A percentile compares a stretch with the other conserved stretches of the same genome.
phyloP scores from a whole-genome alignment of 306 rosid genomes.

The Potentilla sterilis region DNA sequence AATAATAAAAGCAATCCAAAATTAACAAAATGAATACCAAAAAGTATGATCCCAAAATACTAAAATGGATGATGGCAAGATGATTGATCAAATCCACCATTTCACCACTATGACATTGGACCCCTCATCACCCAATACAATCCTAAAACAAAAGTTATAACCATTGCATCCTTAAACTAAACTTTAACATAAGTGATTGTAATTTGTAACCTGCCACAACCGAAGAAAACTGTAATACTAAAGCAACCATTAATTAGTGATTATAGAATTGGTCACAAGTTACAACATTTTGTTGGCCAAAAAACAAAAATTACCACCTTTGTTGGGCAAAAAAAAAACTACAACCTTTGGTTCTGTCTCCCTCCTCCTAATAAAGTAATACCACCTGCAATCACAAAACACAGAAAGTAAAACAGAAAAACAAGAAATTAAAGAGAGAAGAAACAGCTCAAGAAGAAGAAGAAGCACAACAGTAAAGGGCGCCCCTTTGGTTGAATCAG shows the following conservation, averaged over 20 bases:
- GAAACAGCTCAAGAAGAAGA: background rate
- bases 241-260: background rate
- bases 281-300: background rate
- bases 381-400: background rate
- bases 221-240: background rate
- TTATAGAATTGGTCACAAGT: background rate
- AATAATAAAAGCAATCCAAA: background rate
- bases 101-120: background rate
- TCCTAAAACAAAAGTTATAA: background rate
- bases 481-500: conserved; percentile 26
- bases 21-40: background rate
- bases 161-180: background rate
- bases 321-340: background rate
- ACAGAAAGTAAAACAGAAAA: background rate
- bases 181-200: background rate
- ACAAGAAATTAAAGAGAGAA: background rate
- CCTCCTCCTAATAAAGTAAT: background rate
- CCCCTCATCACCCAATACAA: conserved; percentile 1
- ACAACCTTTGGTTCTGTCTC: background rate
- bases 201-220: background rate
- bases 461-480: background rate
- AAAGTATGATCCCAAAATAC: background rate
- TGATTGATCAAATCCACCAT: conserved; percentile 1
- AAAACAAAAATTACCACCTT: background rate
- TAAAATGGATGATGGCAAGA: background rate